Percentiles rank a stretch among this genome's conserved stretches.
These are phyloP conservation scores for Moricandia moricandioides DNA, from an alignment of 345 rosid genomes.

Conservation along the genomic window DNA sequence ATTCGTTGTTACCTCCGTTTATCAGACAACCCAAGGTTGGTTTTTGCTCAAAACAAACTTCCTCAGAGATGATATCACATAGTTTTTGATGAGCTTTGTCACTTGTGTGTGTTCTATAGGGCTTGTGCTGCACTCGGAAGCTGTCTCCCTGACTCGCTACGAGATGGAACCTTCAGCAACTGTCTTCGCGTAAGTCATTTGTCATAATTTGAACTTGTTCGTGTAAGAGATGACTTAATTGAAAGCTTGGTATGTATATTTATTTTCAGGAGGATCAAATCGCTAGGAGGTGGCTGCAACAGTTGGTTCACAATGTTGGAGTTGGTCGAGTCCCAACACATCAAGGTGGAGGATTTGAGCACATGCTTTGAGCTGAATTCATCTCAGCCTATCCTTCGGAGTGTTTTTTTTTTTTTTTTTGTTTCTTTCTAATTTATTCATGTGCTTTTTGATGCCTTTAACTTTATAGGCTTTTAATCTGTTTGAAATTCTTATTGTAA, in stretches of 20 bases:
- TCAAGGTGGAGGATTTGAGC: constrained; percentile 81
- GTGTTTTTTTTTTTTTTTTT: background rate
- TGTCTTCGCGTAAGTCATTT: constrained; percentile 74
- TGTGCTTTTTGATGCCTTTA: constrained; percentile 7
- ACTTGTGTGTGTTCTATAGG: constrained; percentile 42
- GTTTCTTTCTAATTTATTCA: constrained; percentile 1
- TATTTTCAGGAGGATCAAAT: constrained; percentile 79
- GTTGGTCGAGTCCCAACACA: constrained; percentile 61
- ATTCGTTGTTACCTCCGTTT: constrained; percentile 84
- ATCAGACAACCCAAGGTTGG: constrained; percentile 81
- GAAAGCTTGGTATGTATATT: background rate
- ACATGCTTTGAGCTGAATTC: constrained; percentile 58
- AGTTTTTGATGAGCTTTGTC: constrained; percentile 9
- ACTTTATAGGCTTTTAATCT: constrained; percentile 22
- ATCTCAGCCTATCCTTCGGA: constrained; percentile 9
- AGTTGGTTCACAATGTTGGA: constrained; percentile 78
- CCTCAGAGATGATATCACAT: background rate
- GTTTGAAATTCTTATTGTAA: constrained; percentile 27
- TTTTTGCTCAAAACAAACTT: constrained; percentile 14
- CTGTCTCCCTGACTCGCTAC: constrained; percentile 81
- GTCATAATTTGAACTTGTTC: constrained; percentile 10
- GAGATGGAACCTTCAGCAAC: constrained; percentile 74
- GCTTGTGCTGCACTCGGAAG: constrained; percentile 85
- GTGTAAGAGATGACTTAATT: background rate
- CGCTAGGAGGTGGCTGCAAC: constrained; percentile 91